Evolutionary conservation across 139 green algal species (phyloP), one percentile per base, ranked within the genome.

Genomic region (Chlamydomonas asymmetrica): DNA sequence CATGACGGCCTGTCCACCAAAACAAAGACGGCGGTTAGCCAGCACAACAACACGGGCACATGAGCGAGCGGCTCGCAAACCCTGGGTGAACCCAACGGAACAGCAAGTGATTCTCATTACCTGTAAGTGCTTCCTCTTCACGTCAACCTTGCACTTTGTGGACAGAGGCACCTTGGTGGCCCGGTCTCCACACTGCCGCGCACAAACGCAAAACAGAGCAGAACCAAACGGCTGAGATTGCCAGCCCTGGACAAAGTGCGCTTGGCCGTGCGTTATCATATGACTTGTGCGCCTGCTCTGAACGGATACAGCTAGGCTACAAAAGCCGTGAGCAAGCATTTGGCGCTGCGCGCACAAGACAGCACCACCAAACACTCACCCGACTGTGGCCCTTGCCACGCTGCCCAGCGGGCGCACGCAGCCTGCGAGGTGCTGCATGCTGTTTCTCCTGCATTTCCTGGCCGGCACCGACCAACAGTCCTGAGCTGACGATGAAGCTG

Each of bases 71-170:
- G n/a, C n/a, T n/a, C n/a, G n/a, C n/a, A n/a, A n/a, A n/a, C n/a
- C n/a, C n/a, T n/a, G n/a, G n/a, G n/a, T n/a, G n/a, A n/a, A n/a
- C n/a, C n/a, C n/a, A n/a, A n/a, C n/a, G n/a, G n/a, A n/a, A n/a
- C n/a, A n/a, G n/a, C n/a, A n/a, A n/a, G n/a, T n/a, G n/a, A n/a
- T n/a, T n/a, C n/a, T n/a, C n/a, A n/a, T n/a, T n/a, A n/a, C n/a
- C n/a, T n/a, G 25, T 16, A 77, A 56, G 31, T 77, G 71, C 34
- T 77, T 77, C 2, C 71, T 23, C 32, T 77, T 77, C 31, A 77
- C 69, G 23, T 77, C 71, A 2, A 77, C 41, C 60, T 77, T 77
- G 71, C 71, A 77, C 18, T 77, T 77, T 59, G 68, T 77, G 59
- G 50, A 66, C 1, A 68, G 34, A 23, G 71, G 71, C 4, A 77